Conservation (phyloP, 2,329 filamentous ascomycete genomes). For the Parastagonospora avenae region DNA sequence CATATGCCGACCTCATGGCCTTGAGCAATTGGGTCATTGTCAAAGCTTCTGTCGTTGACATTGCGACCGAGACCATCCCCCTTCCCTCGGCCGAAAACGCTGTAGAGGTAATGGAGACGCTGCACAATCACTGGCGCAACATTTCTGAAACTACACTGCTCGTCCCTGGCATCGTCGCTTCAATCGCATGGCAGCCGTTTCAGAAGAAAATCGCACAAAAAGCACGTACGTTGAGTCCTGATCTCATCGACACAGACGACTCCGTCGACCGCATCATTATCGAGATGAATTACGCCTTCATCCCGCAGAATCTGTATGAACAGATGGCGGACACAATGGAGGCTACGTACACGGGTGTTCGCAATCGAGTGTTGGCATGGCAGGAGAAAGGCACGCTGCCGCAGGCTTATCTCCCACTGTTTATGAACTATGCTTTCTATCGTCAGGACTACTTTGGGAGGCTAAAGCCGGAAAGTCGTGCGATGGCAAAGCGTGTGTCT, state of each 20-base stretch:
- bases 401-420: slow-evolving; percentile 51
- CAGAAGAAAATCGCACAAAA: slow-evolving; percentile 33
- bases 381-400: slow-evolving; percentile 47
- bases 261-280: slow-evolving; percentile 52
- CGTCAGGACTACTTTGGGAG: slow-evolving; percentile 54
- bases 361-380: slow-evolving; percentile 43
- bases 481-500: slow-evolving; percentile 44
- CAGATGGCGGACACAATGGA: slow-evolving; percentile 50
- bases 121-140: slow-evolving; percentile 40
- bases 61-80: slow-evolving; percentile 41
- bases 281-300: slow-evolving; percentile 53
- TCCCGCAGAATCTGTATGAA: slow-evolving; percentile 35
- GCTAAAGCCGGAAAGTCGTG: slow-evolving; percentile 37
- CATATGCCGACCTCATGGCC: slow-evolving; percentile 54
- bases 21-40: slow-evolving; percentile 51
- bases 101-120: slow-evolving; percentile 31
- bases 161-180: slow-evolving; percentile 39
- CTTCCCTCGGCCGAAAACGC: slow-evolving; percentile 30
- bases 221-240: slow-evolving; percentile 23
- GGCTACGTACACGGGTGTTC: slow-evolving; percentile 47
- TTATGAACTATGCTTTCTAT: slow-evolving; percentile 56
- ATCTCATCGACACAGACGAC: slow-evolving; percentile 50
- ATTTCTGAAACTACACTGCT: slow-evolving; percentile 25
- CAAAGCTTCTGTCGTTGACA: slow-evolving; percentile 40
- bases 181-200: slow-evolving; percentile 44